Conservation (phyloP, 108 stramenopile genomes). For the Nitzschia palea region DNA sequence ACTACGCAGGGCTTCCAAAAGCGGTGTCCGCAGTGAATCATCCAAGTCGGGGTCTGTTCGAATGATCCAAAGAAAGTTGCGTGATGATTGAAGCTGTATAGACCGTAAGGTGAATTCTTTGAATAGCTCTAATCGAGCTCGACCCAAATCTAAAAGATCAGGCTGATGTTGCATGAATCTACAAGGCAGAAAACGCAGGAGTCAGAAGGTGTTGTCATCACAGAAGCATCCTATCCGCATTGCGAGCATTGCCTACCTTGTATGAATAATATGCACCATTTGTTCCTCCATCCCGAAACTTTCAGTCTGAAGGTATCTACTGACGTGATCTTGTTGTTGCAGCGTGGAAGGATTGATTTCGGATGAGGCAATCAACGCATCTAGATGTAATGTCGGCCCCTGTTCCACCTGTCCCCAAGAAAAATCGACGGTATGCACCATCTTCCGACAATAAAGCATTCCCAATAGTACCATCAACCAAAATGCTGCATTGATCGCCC, state of each 20-base stretch:
- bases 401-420: background rate
- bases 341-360: too few relatives aligned
- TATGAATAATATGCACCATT: background rate
- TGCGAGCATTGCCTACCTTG: background rate
- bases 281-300: too few relatives aligned
- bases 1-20: conserved; percentile 29
- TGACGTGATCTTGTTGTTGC: too few relatives aligned
- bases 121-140: conserved; percentile 47
- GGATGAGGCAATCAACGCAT: too few relatives aligned
- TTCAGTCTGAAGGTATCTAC: too few relatives aligned
- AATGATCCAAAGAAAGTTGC: conserved; percentile 60
- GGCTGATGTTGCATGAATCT: conserved; percentile 64
- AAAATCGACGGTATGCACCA: background rate
- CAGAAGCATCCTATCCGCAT: background rate
- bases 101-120: conserved; percentile 46
- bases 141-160: conserved; percentile 36
- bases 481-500: conserved; percentile 1
- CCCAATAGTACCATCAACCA: background rate
- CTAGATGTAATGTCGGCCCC: background rate
- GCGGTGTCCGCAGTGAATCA: conserved; percentile 11
- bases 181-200: background rate
- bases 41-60: conserved; percentile 47
- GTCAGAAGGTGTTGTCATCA: background rate
- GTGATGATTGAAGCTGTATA: conserved; percentile 34
- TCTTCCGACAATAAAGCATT: background rate